Evolutionary conservation across 306 rosid genomes (phyloP).

Genomic region (Amphicarpaea edgeworthii): DNA sequence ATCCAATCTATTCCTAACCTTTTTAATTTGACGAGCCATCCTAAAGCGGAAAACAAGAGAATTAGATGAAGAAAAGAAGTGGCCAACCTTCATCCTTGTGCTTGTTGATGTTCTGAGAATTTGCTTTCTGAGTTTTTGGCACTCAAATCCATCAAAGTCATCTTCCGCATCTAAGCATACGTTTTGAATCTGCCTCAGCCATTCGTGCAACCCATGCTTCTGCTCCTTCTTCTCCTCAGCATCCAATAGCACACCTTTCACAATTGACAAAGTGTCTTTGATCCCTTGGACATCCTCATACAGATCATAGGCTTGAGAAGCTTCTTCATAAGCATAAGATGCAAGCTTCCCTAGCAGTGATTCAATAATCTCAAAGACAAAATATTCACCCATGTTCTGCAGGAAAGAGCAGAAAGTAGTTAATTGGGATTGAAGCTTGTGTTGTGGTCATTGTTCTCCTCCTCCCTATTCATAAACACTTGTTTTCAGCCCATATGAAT

Average conservation of each 20-base stretch:
- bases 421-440: no score
- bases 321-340: no score
- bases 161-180: conserved; percentile 17
- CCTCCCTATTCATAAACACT: no score
- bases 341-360: no score
- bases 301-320: no score
- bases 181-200: conserved; percentile 22
- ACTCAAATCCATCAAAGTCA: conserved; percentile 23
- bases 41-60: conserved; percentile 15
- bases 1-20: conserved; percentile 24
- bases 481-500: no score
- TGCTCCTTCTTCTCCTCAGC: conserved; percentile 33
- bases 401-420: no score
- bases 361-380: no score
- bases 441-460: no score
- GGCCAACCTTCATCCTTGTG: conserved; percentile 16
- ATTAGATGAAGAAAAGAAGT: conserved; percentile 30
- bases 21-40: conserved; percentile 28
- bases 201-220: conserved; percentile 4
- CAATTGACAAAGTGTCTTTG: no score
- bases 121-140: conserved; percentile 5
- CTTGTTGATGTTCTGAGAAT: conserved; percentile 6
- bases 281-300: no score
- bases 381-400: no score
- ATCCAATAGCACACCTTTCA: background rate